Conservation (phyloP, 1,284 basidiomycete species). For the Ceratobasidium sp. region DNA sequence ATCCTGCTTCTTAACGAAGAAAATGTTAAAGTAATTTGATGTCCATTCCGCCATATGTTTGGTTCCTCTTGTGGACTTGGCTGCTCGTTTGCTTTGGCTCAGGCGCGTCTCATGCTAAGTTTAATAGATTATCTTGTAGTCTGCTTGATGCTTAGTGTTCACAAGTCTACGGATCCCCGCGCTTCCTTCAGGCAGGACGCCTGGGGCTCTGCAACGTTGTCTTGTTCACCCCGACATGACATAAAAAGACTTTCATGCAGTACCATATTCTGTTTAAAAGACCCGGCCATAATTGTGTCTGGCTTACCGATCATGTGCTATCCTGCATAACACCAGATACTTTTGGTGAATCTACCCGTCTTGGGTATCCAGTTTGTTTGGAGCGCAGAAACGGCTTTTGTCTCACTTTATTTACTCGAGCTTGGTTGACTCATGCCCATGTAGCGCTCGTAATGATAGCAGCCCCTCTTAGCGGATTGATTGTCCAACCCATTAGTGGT, state of each 20-base stretch:
- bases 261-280: too few relatives aligned
- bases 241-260: too few relatives aligned
- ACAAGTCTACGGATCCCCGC: neutral
- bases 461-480: constrained; percentile 87
- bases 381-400: constrained; percentile 92
- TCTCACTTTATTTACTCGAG: constrained; percentile 89
- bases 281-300: too few relatives aligned
- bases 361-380: constrained; percentile 86
- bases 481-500: constrained; percentile 92
- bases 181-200: neutral
- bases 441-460: constrained; percentile 95
- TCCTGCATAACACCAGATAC: too few relatives aligned
- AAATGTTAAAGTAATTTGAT: constrained; percentile 52
- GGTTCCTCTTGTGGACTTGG: too few relatives aligned
- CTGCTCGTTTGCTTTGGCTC: too few relatives aligned
- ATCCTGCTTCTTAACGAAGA: constrained; percentile 41
- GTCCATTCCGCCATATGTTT: too few relatives aligned
- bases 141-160: too few relatives aligned
- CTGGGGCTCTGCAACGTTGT: neutral
- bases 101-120: too few relatives aligned
- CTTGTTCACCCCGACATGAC: neutral
- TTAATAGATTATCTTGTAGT: too few relatives aligned
- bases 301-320: too few relatives aligned
- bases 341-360: constrained; percentile 76
- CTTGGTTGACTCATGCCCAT: too few relatives aligned